Evolutionary conservation across 768 basidiomycete genomes (phyloP), one percentile per base, ranked within the genome.

Genomic region (Fomitopsis serialis): DNA sequence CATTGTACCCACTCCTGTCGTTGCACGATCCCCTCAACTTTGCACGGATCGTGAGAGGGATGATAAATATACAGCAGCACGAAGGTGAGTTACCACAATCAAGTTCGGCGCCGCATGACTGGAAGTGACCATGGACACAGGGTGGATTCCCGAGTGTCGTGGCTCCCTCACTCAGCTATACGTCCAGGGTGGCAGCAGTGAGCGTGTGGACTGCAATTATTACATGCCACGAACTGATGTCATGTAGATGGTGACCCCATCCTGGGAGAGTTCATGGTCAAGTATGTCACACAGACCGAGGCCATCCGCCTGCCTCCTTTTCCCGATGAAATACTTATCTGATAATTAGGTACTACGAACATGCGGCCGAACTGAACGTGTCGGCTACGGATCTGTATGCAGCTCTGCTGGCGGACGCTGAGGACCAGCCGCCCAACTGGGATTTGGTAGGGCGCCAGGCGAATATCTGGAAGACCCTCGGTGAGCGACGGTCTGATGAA

Each of bases 61-160:
- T 84, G 80, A 78, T 85, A 53, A 78, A 85, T 60, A 84, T 85
- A 25, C 82, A 84, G 61, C 75, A 78, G 59, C 73, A 84, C 51
- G 82, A 85, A 77, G 84, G 81, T 78, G 45, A n/a, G 49, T 17
- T 3, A 32, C 9, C 53, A 3, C 15, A 25, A 25, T 4, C 17
- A n/a, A 19, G 1, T 25, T 17, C 8, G 4, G n/a, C 46, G 12
- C 25, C 34, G 11, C 29, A 32, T 11, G 11, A 32, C 11, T 32
- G 29, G 11, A 6, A 5, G 29, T 11, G 29, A 32, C 6, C 6
- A 5, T 32, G 11, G 11, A 32, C 29, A 2, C 27, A 84, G 82
- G 83, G 4, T 85, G 82, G 82, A 70, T 85, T 4, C 84, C 84
- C 4, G 82, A 85, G 64, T 83, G 82, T 59, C 75, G 84, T 50